A percentile compares a stretch with the other conserved stretches of the same genome.
phyloP scores from a whole-genome alignment of 495 filamentous ascomycete genomes.

The Monascus purpureus region DNA sequence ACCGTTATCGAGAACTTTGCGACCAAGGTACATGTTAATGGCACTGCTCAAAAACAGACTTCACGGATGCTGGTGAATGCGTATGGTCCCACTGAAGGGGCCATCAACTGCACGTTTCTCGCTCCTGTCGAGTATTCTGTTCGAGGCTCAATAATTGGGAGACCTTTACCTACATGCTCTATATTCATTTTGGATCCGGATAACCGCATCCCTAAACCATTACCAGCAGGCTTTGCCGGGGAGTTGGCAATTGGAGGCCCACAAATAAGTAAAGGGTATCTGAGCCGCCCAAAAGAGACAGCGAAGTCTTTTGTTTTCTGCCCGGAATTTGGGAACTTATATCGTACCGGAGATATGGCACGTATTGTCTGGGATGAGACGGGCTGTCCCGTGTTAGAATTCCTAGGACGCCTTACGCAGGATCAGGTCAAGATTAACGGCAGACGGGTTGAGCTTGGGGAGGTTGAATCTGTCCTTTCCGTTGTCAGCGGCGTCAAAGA shows the following conservation, averaged over 20 bases:
- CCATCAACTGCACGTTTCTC: conserved; percentile 17
- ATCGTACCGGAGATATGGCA: conserved; percentile 65
- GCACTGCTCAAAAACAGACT: background rate
- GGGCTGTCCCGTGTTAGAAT: conserved; percentile 30
- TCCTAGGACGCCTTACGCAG: conserved; percentile 58
- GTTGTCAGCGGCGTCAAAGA: conserved; percentile 8
- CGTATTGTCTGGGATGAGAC: conserved; percentile 25
- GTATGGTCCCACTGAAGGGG: conserved; percentile 21
- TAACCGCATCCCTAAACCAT: conserved; percentile 10
- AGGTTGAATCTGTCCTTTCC: conserved; percentile 47
- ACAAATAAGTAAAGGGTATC: conserved; percentile 32
- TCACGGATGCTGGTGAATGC: conserved; percentile 15
- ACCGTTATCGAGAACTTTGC: conserved; percentile 17
- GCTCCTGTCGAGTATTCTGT: conserved; percentile 11
- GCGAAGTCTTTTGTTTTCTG: conserved; percentile 24
- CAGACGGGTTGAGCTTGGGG: conserved; percentile 78
- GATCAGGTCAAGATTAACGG: conserved; percentile 84
- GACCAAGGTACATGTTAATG: background rate
- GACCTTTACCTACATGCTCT: conserved; percentile 13
- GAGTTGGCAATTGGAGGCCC: conserved; percentile 33
- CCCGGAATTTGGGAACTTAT: conserved; percentile 33
- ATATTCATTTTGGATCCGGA: conserved; percentile 16
- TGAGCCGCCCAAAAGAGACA: conserved; percentile 25
- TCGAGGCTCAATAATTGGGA: conserved; percentile 23
- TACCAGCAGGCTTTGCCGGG: conserved; percentile 28